These are phyloP conservation scores for Cladophialophora psammophila DNA, from an alignment of 2,329 filamentous ascomycete species.

Conservation along the genomic window DNA sequence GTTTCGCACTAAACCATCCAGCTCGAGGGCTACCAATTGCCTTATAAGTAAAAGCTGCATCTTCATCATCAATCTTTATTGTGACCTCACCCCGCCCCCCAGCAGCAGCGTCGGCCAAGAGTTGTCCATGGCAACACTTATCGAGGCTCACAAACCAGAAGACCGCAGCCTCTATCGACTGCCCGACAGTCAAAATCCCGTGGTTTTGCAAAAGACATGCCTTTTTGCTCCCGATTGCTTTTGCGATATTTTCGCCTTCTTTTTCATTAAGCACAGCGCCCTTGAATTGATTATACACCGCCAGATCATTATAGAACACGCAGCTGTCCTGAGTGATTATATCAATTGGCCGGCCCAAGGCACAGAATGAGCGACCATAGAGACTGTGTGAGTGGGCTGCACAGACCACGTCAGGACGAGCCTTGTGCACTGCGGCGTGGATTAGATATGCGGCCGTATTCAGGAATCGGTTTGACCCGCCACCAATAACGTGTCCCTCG, in stretches of 20 bases:
- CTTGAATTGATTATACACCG: constrained; percentile 47
- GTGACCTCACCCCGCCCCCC: constrained; percentile 61
- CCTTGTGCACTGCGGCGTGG: constrained; percentile 65
- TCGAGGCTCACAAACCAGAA: constrained; percentile 64
- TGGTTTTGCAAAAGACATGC: constrained; percentile 53
- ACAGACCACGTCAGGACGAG: constrained; percentile 65
- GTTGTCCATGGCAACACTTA: constrained; percentile 62
- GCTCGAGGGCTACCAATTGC: constrained; percentile 66
- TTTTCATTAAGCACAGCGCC: constrained; percentile 51
- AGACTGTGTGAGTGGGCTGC: constrained; percentile 67
- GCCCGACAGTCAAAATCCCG: constrained; percentile 50
- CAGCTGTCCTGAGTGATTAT: constrained; percentile 67
- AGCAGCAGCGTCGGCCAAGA: constrained; percentile 60
- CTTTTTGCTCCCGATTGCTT: constrained; percentile 49
- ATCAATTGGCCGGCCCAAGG: constrained; percentile 65
- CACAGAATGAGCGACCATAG: constrained; percentile 67
- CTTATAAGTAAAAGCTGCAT: constrained; percentile 72
- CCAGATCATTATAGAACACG: constrained; percentile 57
- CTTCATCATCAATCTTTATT: constrained; percentile 71
- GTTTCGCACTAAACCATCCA: constrained; percentile 75
- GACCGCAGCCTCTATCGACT: constrained; percentile 55
- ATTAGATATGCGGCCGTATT: constrained; percentile 64
- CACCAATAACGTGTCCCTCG: constrained; percentile 51
- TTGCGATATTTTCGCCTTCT: constrained; percentile 49
- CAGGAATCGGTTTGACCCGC: constrained; percentile 49